Evolutionary conservation across 2,329 filamentous ascomycete genomes (phyloP), one percentile per base, ranked within the genome.

Genomic region (Beauveria caledonica): DNA sequence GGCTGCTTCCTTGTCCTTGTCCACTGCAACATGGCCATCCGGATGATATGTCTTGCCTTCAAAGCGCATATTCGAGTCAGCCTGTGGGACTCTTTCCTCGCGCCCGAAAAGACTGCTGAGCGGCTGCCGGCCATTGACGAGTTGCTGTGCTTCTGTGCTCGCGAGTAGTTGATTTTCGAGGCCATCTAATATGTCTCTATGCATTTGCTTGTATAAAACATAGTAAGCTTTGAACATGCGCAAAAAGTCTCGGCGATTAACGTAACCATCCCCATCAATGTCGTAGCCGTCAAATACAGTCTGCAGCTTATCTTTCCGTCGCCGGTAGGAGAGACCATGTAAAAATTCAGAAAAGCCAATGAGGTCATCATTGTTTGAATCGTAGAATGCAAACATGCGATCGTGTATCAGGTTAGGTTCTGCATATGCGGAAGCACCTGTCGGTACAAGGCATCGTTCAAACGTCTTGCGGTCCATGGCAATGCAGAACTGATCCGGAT

Each of bases 361-460:
- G 8, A 96, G 78, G 23, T 89, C 89, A 70, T 99, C 91, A 46
- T 85, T 82, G 71, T 97, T 93, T 36, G 87, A 89, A 73, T 99
- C 94, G 72, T 97, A 99, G 72, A 97, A 97, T 55, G 89, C 85
- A 74, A 97, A 99, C 83, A 97, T 94, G 66, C 94, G 88, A 71
- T 99, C 93, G 69, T 96, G 94, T 62, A 99, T 90, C 15, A 96
- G 83, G 70, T 95, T 97, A 1, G 93, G 90, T 0, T 88, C 82
- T 11, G 88, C 85, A 60, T 91, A 87, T 36, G 87, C 84, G 61
- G 86, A 84, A n/a, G 88, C 88, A 15, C 88, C 89, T n/a, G 89
- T 89, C 3, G 91, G 90, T 8, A 95, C 87, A 62, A 97, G 86
- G 66, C 92, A 96, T 52, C 89, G 86, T 70, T 97, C 91, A 74